phyloP scores from a whole-genome alignment of 768 basidiomycete species.

The Rhodosporidiobolus sp. region DNA sequence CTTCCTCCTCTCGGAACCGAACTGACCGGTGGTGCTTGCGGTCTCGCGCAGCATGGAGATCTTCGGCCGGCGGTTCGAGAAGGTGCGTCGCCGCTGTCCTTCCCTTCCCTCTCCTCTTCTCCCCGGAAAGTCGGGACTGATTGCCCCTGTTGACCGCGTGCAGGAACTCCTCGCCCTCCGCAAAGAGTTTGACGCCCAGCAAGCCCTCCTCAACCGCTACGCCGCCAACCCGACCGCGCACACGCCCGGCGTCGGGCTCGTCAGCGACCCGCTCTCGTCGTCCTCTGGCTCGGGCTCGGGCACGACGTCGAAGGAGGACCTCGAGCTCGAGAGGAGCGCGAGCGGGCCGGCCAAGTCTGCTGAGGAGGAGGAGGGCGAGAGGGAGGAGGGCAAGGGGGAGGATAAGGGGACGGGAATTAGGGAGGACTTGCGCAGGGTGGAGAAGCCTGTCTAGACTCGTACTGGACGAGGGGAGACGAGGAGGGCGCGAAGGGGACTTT shows the following conservation, averaged over 20 bases:
- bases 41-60: slow-evolving; percentile 23
- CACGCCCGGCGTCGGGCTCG: slow-evolving; percentile 15
- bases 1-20: background rate
- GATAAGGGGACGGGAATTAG: background rate
- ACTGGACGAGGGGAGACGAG: no score
- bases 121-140: background rate
- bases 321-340: background rate
- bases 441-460: background rate
- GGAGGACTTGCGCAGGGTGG: slow-evolving; percentile 2
- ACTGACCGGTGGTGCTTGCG: background rate
- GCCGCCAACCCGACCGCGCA: slow-evolving; percentile 12
- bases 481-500: no score
- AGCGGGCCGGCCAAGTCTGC: background rate
- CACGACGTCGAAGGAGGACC: background rate
- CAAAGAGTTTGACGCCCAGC: slow-evolving; percentile 40
- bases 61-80: slow-evolving; percentile 32
- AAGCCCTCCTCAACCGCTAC: slow-evolving; percentile 22
- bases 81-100: slow-evolving; percentile 4
- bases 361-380: background rate
- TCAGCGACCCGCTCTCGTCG: background rate
- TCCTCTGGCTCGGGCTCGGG: no score
- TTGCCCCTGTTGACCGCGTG: no score
- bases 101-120: background rate
- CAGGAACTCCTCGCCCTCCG: slow-evolving; percentile 38
- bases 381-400: background rate